Percentiles rank a stretch among this genome's conserved stretches.
These are phyloP conservation scores for Neospermospora avenae DNA, from an alignment of 2,329 filamentous ascomycete genomes.

Conservation along the genomic window DNA sequence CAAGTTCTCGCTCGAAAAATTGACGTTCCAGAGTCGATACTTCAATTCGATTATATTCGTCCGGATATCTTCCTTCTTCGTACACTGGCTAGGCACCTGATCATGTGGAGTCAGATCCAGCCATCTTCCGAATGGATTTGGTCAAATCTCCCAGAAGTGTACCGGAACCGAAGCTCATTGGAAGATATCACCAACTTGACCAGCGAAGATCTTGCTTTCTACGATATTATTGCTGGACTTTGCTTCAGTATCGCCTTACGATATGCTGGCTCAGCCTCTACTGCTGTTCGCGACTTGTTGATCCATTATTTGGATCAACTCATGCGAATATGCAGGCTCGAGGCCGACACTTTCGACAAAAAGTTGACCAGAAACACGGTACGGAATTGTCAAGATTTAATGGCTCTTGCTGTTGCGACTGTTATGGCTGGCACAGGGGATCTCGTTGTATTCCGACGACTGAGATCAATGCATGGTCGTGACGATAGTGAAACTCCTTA, in stretches of 20 bases:
- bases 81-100: conserved; percentile 84
- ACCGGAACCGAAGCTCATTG: conserved; percentile 60
- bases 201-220: conserved; percentile 85
- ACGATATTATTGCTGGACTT: conserved; percentile 85
- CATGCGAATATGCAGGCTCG: conserved; percentile 69
- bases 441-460: conserved; percentile 74
- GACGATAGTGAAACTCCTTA: conserved; percentile 83
- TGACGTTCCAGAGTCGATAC: conserved; percentile 82
- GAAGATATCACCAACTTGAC: conserved; percentile 58
- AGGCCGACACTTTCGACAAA: conserved; percentile 64
- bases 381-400: conserved; percentile 84
- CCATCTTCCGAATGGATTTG: conserved; percentile 73
- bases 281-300: conserved; percentile 73
- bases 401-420: conserved; percentile 77
- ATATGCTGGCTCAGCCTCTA: conserved; percentile 69
- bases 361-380: conserved; percentile 79
- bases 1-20: conserved; percentile 83
- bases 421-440: conserved; percentile 98
- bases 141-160: conserved; percentile 67
- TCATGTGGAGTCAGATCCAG: conserved; percentile 84
- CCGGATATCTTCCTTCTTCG: conserved; percentile 89
- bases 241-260: conserved; percentile 77
- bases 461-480: conserved; percentile 84
- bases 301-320: conserved; percentile 84
- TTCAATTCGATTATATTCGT: conserved; percentile 93